phyloP scores from a whole-genome alignment of 2,329 filamentous ascomycete genomes.

The Periconia macrospinosa region DNA sequence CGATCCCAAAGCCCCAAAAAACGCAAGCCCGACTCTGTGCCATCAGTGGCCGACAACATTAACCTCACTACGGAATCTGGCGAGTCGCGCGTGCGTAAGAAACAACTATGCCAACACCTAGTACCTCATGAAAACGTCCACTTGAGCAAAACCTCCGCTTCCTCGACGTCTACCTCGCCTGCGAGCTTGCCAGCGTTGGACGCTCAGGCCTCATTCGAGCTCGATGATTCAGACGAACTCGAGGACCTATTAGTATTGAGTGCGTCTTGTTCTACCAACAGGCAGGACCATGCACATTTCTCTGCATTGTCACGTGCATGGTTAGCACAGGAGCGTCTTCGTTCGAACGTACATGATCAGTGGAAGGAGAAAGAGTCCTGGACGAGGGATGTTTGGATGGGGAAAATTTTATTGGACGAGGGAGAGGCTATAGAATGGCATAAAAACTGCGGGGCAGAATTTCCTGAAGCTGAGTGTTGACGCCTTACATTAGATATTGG shows the following conservation, averaged over 20 bases:
- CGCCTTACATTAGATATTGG: too few relatives aligned
- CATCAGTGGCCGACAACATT: not conserved
- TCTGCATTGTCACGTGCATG: not conserved
- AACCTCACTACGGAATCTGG: not conserved
- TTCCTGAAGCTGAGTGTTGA: not conserved
- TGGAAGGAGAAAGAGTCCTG: not conserved
- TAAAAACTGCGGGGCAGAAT: not conserved
- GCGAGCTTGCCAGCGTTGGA: not conserved
- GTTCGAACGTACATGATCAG: not conserved
- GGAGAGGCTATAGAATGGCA: not conserved
- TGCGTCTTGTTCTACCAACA: not conserved
- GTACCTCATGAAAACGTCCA: not conserved
- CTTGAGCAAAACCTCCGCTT: not conserved
- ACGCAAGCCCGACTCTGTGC: not conserved
- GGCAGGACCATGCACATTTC: not conserved
- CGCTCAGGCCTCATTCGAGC: not conserved
- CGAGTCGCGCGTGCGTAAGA: not conserved
- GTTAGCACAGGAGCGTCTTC: not conserved
- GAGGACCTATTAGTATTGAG: not conserved
- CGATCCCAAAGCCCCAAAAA: slow-evolving; percentile 3
- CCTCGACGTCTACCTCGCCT: not conserved
- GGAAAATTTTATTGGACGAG: not conserved
- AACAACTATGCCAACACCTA: not conserved
- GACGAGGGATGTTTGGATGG: not conserved
- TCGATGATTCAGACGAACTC: not conserved